phyloP scores from a whole-genome alignment of 78 protist species.

The Dictyostelium discoideum region DNA sequence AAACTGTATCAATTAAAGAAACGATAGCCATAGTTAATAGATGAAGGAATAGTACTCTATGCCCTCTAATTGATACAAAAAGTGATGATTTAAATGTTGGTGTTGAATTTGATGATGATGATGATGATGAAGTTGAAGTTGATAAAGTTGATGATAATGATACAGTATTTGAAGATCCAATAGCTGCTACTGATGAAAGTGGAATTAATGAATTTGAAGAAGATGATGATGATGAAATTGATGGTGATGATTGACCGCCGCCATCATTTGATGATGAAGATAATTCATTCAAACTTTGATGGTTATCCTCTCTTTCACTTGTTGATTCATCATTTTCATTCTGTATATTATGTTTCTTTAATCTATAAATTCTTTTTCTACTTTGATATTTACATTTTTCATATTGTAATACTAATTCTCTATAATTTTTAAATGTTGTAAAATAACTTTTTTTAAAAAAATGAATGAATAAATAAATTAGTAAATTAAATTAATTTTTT shows the following conservation, averaged over 20 bases:
- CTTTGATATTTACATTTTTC: slow-evolving; percentile 24
- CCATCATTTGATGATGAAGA: not conserved
- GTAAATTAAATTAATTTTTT: too few species aligned
- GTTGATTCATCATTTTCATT: not conserved
- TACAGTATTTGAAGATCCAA: too few species aligned
- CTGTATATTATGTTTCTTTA: not conserved
- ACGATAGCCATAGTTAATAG: slow-evolving; percentile 11
- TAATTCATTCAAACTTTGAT: not conserved
- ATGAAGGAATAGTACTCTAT: slow-evolving; percentile 38
- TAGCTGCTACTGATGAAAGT: too few species aligned
- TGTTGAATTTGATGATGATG: not conserved
- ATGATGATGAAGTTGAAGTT: not conserved
- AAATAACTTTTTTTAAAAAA: slow-evolving; percentile 10
- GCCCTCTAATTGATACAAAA: slow-evolving; percentile 27
- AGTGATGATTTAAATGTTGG: not conserved
- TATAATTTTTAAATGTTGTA: slow-evolving; percentile 45
- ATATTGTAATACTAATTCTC: slow-evolving; percentile 14
- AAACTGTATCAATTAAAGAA: slow-evolving; percentile 29
- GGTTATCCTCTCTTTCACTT: not conserved
- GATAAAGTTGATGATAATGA: too few species aligned
- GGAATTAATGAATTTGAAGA: too few species aligned
- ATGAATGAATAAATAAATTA: not conserved
- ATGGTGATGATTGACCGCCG: not conserved
- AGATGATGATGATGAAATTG: not conserved
- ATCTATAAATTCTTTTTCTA: slow-evolving; percentile 28